Evolutionary conservation across 78 protist species (phyloP).

Genomic region (Dictyostelium intermedium): DNA sequence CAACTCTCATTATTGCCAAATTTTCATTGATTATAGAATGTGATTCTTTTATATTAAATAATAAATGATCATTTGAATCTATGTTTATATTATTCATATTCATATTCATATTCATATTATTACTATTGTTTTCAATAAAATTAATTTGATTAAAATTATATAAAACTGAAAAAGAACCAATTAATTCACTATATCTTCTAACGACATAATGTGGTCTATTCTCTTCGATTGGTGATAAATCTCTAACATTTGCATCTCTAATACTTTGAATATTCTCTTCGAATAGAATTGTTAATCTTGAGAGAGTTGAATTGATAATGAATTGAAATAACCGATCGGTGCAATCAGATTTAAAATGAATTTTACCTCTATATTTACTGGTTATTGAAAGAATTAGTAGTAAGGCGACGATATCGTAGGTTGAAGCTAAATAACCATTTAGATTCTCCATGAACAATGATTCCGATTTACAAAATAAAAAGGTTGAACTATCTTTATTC

Average conservation of each 20-base stretch:
- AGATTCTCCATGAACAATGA: conserved; percentile 39
- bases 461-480: conserved; percentile 19
- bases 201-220: conserved; percentile 66
- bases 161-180: conserved; percentile 48
- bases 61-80: background rate
- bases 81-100: background rate
- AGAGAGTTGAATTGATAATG: background rate
- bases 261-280: conserved; percentile 29
- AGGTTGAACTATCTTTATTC: conserved; percentile 3
- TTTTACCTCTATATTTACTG: background rate
- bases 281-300: conserved; percentile 11
- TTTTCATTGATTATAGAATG: background rate
- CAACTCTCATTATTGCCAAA: conserved; percentile 47
- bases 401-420: conserved; percentile 40
- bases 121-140: background rate
- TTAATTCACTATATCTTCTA: conserved; percentile 53
- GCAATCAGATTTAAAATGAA: conserved; percentile 1
- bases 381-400: conserved; percentile 42
- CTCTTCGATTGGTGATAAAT: conserved; percentile 49
- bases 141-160: background rate
- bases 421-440: conserved; percentile 20
- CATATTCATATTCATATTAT: background rate
- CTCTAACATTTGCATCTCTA: conserved; percentile 40
- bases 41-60: background rate
- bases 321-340: conserved; percentile 32